Evolutionary conservation across 768 basidiomycete species (phyloP), one percentile per base, ranked within the genome.

Genomic region (Russula griseocarnosa): DNA sequence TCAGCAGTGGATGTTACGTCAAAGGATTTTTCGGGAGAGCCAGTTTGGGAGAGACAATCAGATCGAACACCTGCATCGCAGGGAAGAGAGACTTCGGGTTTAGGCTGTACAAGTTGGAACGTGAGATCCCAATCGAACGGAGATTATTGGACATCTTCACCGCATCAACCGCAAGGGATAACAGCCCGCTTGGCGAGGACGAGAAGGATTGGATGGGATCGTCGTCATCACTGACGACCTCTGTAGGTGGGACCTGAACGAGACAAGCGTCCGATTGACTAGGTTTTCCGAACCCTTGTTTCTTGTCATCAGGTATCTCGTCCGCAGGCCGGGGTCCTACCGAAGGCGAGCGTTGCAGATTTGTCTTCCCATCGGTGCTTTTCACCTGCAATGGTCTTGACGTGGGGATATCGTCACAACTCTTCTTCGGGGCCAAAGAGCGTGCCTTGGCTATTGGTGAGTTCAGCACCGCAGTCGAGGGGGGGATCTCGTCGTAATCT

Each of bases 401-500:
- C 24, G 46, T 34, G 14, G 32, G 26, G 1, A 26, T 28, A 16
- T 30, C 20, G 28, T 11, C 11, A 3, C 36, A n/a, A 7, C 44
- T 49, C 20, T 34, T 30, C 32, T 28, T 36, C 22, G 32, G 38
- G 9, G 59, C 34, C 0, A 26, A 32, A 36, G 26, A 46, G 32
- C 40, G 16, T 18, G 9, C 59, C 28, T 67, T 63, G 30, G 66
- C 46, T 6, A 32, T 32, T 22, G 54, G 36, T 6, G 53, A 44
- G 20, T 51, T 34, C 22, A 24, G 36, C 38, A 16, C 20, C 6
- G 22, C n/a, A n/a, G 58, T 60, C 42, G 58, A 46, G 28, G 55
- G 51, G 22, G 68, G 68, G 3, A 69, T 60, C 55, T 67, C 62
- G 42, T 69, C 68, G 54, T 64, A 69, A 32, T 69, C 66, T 14